Conservation (phyloP, 148 eudicot genomes). For the Camellia sinensis region DNA sequence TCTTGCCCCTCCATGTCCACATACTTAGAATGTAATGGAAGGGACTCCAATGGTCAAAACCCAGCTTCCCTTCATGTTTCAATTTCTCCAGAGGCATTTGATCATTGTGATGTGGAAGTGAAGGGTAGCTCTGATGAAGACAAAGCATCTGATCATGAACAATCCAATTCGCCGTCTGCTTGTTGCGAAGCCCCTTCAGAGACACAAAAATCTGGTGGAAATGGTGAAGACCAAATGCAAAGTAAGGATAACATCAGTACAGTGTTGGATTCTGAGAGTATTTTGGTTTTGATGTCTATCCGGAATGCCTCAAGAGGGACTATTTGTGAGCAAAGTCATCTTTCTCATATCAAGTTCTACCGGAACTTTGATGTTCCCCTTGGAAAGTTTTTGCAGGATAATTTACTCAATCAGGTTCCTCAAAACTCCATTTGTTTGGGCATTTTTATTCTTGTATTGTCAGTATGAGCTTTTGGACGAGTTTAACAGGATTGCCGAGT, state of each 20-base stretch:
- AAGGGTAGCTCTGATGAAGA: conserved; percentile 37
- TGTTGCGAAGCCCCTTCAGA: conserved; percentile 22
- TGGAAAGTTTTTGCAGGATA: conserved; percentile 75
- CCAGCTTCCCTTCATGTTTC: conserved; percentile 25
- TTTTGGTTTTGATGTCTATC: conserved; percentile 80
- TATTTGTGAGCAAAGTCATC: conserved; percentile 83
- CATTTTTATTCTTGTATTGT: neutral
- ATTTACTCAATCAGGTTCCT: conserved; percentile 79
- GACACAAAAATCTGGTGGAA: conserved; percentile 26
- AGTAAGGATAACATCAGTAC: conserved; percentile 52
- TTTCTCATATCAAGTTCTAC: conserved; percentile 92
- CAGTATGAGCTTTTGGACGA: conserved; percentile 5
- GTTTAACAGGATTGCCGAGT: conserved; percentile 10
- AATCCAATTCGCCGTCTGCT: conserved; percentile 13
- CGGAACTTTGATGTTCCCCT: conserved; percentile 82
- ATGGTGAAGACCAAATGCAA: conserved; percentile 38
- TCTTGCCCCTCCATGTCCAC: conserved; percentile 34
- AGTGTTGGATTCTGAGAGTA: conserved; percentile 84
- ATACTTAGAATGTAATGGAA: conserved; percentile 32
- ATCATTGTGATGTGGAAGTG: conserved; percentile 26
- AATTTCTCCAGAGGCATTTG: conserved; percentile 31
- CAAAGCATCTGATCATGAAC: conserved; percentile 26
- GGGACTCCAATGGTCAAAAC: conserved; percentile 25
- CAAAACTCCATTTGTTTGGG: neutral
- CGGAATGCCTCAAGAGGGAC: conserved; percentile 71